Evolutionary conservation across 805 yeast species (phyloP).

Genomic region (Sugiyamaella lignohabitans): DNA sequence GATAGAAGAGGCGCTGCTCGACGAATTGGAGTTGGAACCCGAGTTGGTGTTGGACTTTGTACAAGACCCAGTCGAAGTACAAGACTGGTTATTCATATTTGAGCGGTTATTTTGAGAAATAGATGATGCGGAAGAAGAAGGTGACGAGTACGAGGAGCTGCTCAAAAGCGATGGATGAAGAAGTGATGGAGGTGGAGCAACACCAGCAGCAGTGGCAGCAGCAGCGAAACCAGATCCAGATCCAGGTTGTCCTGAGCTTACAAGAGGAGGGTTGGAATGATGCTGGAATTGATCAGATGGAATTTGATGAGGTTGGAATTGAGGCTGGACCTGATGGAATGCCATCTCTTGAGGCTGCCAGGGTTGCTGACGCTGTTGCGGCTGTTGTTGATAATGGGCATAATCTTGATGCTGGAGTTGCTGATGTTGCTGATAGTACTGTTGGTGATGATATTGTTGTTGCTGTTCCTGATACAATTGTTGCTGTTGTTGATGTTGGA

Average conservation of each 20-base stretch:
- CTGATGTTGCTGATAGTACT: conserved; percentile 6
- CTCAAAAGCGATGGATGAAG: neutral
- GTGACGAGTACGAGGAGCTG: too few species aligned
- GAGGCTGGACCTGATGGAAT: neutral
- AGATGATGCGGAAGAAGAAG: too few species aligned
- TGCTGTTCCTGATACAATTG: neutral
- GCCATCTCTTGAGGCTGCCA: neutral
- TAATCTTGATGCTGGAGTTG: conserved; percentile 3
- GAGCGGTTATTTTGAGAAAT: too few species aligned
- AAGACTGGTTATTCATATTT: neutral
- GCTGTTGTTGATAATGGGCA: too few species aligned
- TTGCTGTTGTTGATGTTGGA: too few species aligned
- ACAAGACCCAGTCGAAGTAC: neutral
- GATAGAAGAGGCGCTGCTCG: neutral
- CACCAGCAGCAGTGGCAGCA: too few species aligned
- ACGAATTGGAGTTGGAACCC: neutral
- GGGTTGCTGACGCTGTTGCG: neutral
- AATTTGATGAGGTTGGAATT: neutral
- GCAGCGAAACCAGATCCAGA: too few species aligned
- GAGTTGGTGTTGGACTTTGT: neutral
- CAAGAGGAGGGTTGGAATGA: too few species aligned
- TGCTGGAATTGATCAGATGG: conserved; percentile 1
- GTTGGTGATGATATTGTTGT: neutral
- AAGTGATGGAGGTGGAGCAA: neutral
- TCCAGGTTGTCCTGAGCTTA: too few species aligned